Evolutionary conservation across 164 flowering plant genomes (phyloP), one percentile per base, ranked within the genome.

Genomic region (Vitis rupestris): DNA sequence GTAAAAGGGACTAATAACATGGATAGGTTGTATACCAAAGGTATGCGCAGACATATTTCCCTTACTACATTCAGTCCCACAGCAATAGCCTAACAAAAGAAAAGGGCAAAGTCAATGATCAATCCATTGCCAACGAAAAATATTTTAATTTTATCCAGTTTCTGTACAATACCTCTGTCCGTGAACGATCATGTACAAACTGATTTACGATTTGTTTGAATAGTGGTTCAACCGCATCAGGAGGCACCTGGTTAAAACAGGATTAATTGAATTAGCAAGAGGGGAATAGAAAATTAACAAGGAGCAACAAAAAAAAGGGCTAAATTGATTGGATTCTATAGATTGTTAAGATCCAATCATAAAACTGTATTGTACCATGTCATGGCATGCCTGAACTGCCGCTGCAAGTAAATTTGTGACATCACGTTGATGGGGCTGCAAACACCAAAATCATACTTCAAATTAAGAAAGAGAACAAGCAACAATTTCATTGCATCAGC

Each of bases 391-490:
- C 78, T 95, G 97, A 79, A 91, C 94, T 69, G 98, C 97, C 47
- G 98, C 90, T 27, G 98, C 97, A 80, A 95, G 98, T 73, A 95
- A 76, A 58, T 71, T 82, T 59, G 93, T 93, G 65, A 93, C 83
- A 74, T 95, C 97, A 52, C 93, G 87, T 75, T 95, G 99, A 82
- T 95, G 99, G 16, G 98, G 98, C 99, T 95, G 88, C 82, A 78
- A 47, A 51, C 29, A 67, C 19, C 66, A 75, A 74, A 27, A 80
- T 67, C 37, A 70, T 13, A 47, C 31, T 51, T 15, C 53, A 60
- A 72, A 60, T 64, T n/a, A 31, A 48, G n/a, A 15, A 50, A 44
- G 44, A 60, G 15, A 63, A 54, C 14, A 37, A 37, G 5, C 44
- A 52, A 52, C 62, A 52, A 69, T n/a, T 59, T n/a, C 55, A 70